Evolutionary conservation across 371 early-diverging fungal genomes (phyloP).

Genomic region (Saksenaea oblongispora): DNA sequence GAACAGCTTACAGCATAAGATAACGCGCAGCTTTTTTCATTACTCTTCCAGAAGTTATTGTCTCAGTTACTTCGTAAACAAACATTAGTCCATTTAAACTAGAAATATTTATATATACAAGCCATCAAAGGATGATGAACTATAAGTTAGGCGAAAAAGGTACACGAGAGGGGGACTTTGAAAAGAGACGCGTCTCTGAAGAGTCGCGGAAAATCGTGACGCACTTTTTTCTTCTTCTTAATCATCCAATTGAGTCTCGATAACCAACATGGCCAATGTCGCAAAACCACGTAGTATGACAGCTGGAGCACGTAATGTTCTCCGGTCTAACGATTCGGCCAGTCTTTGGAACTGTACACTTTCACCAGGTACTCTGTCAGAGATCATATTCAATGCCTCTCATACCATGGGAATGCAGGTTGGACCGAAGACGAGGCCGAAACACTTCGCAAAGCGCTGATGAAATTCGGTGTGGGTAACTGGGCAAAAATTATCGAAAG

Average conservation of each 20-base stretch:
- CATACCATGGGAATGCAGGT: conserved; percentile 41
- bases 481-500: conserved; percentile 93
- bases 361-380: conserved; percentile 66
- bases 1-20: no score
- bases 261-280: conserved; percentile 19
- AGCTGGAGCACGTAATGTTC: conserved; percentile 84
- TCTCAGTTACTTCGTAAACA: no score
- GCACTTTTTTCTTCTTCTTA: conserved; percentile 13
- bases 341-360: conserved; percentile 92
- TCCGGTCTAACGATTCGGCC: conserved; percentile 90
- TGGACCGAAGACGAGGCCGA: conserved; percentile 89
- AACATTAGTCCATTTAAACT: no score
- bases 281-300: conserved; percentile 84
- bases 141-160: no score
- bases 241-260: neutral
- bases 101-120: no score
- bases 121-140: no score
- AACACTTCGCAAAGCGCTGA: conserved; percentile 78
- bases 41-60: no score
- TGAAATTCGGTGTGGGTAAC: conserved; percentile 91
- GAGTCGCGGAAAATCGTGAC: no score
- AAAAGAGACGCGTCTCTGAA: no score
- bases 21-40: no score
- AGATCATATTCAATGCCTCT: neutral
- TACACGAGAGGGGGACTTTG: no score